Percentiles rank a stretch among this genome's conserved stretches.
Conservation (phyloP, 306 rosid genomes). For the Vigna reflexopilosa region DNA sequence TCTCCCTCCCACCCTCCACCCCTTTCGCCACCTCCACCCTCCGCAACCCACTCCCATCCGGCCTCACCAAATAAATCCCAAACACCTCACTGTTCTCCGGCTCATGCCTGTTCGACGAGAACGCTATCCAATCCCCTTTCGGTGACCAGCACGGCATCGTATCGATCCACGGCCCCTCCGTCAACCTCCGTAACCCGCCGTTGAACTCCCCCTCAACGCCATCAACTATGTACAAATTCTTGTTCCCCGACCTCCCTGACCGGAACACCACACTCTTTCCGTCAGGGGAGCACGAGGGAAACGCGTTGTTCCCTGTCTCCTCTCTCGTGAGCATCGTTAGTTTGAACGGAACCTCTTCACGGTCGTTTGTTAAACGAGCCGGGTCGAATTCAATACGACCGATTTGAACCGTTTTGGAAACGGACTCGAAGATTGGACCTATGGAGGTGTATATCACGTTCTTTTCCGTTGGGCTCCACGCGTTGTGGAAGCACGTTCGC, state of each 20-base stretch:
- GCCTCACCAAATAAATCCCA: conserved; percentile 70
- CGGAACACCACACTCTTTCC: conserved; percentile 77
- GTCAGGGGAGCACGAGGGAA: conserved; percentile 82
- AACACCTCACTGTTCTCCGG: conserved; percentile 53
- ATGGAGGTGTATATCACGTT: conserved; percentile 75
- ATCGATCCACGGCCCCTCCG: conserved; percentile 82
- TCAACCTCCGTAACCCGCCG: conserved; percentile 60
- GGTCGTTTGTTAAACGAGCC: conserved; percentile 44
- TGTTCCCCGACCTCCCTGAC: conserved; percentile 78
- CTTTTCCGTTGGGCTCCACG: conserved; percentile 71
- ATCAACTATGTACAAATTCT: conserved; percentile 73
- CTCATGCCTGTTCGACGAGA: conserved; percentile 78
- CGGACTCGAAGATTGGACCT: conserved; percentile 72
- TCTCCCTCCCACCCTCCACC: conserved; percentile 61
- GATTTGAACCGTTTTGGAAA: conserved; percentile 67
- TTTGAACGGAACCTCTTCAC: conserved; percentile 48
- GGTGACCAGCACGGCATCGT: conserved; percentile 98
- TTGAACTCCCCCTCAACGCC: conserved; percentile 72
- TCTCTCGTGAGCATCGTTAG: conserved; percentile 62
- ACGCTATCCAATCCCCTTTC: conserved; percentile 77
- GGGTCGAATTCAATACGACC: conserved; percentile 64
- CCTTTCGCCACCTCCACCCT: conserved; percentile 66
- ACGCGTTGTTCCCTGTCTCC: conserved; percentile 76
- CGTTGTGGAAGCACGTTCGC: conserved; percentile 63
- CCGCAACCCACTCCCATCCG: conserved; percentile 70